A percentile compares a stretch with the other conserved stretches of the same genome.
Conservation (phyloP, 106 monocot species). For the Dendrobium huoshanense region DNA sequence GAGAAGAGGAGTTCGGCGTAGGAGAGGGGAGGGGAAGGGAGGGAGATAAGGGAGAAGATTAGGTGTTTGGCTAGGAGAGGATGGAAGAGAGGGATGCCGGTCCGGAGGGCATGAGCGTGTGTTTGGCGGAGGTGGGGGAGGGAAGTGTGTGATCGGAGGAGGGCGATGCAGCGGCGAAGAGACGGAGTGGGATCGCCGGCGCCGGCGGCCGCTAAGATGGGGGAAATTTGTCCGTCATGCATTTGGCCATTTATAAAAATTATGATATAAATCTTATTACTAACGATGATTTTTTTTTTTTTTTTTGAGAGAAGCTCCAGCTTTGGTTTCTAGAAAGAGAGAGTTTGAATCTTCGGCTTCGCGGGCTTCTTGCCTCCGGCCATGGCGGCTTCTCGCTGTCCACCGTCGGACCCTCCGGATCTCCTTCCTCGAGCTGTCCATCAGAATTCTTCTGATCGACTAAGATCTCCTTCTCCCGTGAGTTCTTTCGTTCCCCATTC, state of each 20-base stretch:
- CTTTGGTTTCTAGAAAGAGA: too few species aligned
- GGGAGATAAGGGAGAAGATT: conserved; percentile 50
- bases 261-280: too few species aligned
- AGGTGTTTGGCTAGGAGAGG: conserved; percentile 60
- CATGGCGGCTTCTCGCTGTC: too few species aligned
- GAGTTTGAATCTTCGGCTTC: too few species aligned
- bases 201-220: background rate
- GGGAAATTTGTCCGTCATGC: background rate
- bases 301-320: too few species aligned
- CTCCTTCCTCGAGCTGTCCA: too few species aligned
- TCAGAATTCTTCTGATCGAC: too few species aligned
- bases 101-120: conserved; percentile 58
- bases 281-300: too few species aligned
- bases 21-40: conserved; percentile 22
- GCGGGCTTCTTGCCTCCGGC: too few species aligned
- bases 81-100: conserved; percentile 37
- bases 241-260: background rate
- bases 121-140: conserved; percentile 37
- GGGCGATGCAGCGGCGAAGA: conserved; percentile 50
- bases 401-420: too few species aligned
- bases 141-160: conserved; percentile 36
- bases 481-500: too few species aligned
- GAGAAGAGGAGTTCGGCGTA: conserved; percentile 50
- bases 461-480: too few species aligned
- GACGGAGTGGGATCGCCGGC: conserved; percentile 5